Evolutionary conservation across 768 basidiomycete species (phyloP), one percentile per base, ranked within the genome.

Genomic region (Hypsizygus marmoreus): DNA sequence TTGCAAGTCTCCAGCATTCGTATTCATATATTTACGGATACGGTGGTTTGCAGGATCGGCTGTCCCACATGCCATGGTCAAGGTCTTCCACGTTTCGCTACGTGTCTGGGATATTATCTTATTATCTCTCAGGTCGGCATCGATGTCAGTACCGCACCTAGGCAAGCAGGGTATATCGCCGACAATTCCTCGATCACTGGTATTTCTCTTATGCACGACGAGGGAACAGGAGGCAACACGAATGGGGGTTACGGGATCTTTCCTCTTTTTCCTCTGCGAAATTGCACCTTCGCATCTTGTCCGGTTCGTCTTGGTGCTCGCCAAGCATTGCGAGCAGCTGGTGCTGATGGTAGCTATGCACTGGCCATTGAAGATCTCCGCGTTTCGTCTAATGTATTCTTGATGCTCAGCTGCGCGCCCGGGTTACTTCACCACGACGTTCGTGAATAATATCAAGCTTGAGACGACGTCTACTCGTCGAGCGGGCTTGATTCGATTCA

Each of bases 401-500:
- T n/a, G n/a, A n/a, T n/a, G 9, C 30, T 19, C 30, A 77, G 76
- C 64, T 37, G 77, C 76, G 5, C 57, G 56, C 7, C 76, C 77
- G 3, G 77, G 77, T 3, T 77, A 76, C 46, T 79, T 79, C 47
- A 72, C 74, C 4, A 70, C 74, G 4, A 74, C 69, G 1, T 76
- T 77, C 39, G 59, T 65, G 16, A 76, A 76, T 45, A 63, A 63
- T 4, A 76, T 77, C 25, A 65, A 75, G 49, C 70, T 77, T 41
- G 82, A 84, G 56, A 68, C 80, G 2, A 83, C 82, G 1, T 79
- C 80, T 0, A 83, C 81, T 2, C 72, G 82, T 23, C 73, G 81
- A 32, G 74, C 81, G 11, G 81, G 79, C 0, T 61, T 83, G 20
- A 81, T 82, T 51, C 73, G 77, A 1, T 84, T 82, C 57, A 82